Percentiles rank a stretch among this genome's conserved stretches.
phyloP scores from a whole-genome alignment of 257 asterid species.

The Ilex asprella region DNA sequence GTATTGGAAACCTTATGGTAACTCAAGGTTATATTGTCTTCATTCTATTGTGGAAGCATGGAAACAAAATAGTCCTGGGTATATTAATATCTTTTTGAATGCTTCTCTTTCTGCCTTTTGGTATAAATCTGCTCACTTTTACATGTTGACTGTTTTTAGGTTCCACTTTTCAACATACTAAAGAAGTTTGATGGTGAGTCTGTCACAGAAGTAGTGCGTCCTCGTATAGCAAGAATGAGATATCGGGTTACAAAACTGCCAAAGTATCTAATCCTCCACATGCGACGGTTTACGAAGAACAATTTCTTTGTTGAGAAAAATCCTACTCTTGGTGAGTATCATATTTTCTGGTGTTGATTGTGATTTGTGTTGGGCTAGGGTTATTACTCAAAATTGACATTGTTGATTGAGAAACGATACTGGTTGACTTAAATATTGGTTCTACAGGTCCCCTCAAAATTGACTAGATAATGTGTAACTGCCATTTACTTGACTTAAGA shows the following conservation, averaged over 20 bases:
- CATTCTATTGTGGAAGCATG: too few species aligned
- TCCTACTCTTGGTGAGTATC: conserved; percentile 81
- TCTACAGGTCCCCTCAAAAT: too few species aligned
- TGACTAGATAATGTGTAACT: too few species aligned
- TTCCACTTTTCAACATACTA: conserved; percentile 91
- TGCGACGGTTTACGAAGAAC: conserved; percentile 91
- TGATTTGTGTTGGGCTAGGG: background rate
- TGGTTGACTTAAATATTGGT: too few species aligned
- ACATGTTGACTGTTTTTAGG: conserved; percentile 27
- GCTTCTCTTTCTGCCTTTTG: too few species aligned
- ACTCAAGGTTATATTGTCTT: too few species aligned
- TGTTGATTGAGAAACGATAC: too few species aligned
- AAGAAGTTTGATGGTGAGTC: conserved; percentile 95
- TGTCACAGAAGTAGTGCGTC: conserved; percentile 87
- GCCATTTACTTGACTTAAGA: too few species aligned
- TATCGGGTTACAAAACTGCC: conserved; percentile 88
- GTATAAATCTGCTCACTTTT: background rate
- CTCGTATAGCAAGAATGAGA: conserved; percentile 87
- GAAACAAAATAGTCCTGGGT: too few species aligned
- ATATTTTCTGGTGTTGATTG: background rate
- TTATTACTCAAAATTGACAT: background rate
- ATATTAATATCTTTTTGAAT: too few species aligned
- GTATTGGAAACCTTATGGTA: too few species aligned
- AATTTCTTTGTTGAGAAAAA: conserved; percentile 93
- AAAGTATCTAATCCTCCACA: conserved; percentile 67